Conservation (phyloP, 306 rosid genomes). For the Sphenostylis stenocarpa region DNA sequence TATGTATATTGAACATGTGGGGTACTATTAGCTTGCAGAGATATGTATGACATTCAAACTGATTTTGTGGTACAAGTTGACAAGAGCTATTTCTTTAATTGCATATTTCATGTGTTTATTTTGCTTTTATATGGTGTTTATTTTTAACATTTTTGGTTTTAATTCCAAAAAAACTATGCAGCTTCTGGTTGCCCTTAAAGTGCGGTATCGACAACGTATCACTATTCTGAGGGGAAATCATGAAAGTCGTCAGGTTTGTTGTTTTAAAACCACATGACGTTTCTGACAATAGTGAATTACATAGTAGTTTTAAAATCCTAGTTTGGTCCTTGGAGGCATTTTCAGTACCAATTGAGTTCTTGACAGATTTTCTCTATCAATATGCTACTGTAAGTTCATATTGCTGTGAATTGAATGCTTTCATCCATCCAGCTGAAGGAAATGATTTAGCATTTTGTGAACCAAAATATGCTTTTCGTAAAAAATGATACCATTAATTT, state of each 20-base stretch:
- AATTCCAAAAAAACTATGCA: slow-evolving; percentile 41
- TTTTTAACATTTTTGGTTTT: slow-evolving; percentile 24
- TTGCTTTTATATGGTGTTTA: slow-evolving; percentile 5
- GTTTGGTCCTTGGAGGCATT: neutral
- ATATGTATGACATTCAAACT: slow-evolving; percentile 1
- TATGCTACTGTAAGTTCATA: neutral
- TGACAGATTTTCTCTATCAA: neutral
- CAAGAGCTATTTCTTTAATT: neutral
- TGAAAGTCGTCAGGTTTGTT: slow-evolving; percentile 95
- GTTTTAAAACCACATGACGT: slow-evolving; percentile 7
- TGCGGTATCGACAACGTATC: slow-evolving; percentile 86
- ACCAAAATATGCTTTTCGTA: neutral
- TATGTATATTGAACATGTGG: neutral
- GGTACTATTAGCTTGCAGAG: neutral
- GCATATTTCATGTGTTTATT: neutral
- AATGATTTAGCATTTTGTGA: slow-evolving; percentile 4
- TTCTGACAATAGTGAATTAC: slow-evolving; percentile 6
- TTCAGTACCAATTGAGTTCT: slow-evolving; percentile 3
- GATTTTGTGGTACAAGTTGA: slow-evolving; percentile 6
- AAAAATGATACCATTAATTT: slow-evolving; percentile 1
- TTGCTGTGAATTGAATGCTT: neutral
- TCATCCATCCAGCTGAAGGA: neutral
- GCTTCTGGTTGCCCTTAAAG: slow-evolving; percentile 96
- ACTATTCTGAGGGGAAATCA: slow-evolving; percentile 98
- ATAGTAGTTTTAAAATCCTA: neutral